Percentiles rank a stretch among this genome's conserved stretches.
phyloP scores from a whole-genome alignment of 2,329 filamentous ascomycete genomes.

The Hypomyces rosellus region DNA sequence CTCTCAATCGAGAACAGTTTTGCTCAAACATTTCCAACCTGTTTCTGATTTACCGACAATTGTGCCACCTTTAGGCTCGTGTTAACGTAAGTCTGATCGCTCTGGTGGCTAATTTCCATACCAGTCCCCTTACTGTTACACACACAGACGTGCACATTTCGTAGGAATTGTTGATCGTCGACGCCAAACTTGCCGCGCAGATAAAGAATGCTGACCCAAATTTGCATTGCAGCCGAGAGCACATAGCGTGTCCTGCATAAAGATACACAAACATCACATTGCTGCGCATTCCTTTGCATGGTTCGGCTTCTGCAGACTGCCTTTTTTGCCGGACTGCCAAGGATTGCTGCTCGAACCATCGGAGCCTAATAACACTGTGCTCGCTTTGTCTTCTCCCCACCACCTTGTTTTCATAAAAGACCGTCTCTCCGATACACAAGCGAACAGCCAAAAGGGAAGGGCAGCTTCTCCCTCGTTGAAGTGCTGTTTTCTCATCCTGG shows the following conservation, averaged over 20 bases:
- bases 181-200: background rate
- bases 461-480: slow-evolving; percentile 12
- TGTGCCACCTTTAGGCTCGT: background rate
- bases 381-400: background rate
- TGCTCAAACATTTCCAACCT: slow-evolving; percentile 15
- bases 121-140: slow-evolving; percentile 11
- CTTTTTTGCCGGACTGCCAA: slow-evolving; percentile 1
- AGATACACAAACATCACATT: background rate
- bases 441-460: slow-evolving; percentile 18
- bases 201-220: slow-evolving; percentile 11
- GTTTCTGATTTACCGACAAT: slow-evolving; percentile 5
- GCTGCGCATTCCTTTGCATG: background rate
- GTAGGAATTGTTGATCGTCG: slow-evolving; percentile 2
- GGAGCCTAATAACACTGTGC: background rate
- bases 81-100: slow-evolving; percentile 10
- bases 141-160: slow-evolving; percentile 3
- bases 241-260: too few species aligned
- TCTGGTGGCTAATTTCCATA: slow-evolving; percentile 10
- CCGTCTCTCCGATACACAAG: slow-evolving; percentile 14
- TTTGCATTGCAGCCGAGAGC: slow-evolving; percentile 3
- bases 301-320: background rate
- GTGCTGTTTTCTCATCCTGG: slow-evolving; percentile 25
- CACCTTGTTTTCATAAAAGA: background rate
- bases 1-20: slow-evolving; percentile 9
- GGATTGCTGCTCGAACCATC: background rate